Base-by-base conservation (phyloP, 1,139 yeast genomes). In the Ogataea hybrid region DNA sequence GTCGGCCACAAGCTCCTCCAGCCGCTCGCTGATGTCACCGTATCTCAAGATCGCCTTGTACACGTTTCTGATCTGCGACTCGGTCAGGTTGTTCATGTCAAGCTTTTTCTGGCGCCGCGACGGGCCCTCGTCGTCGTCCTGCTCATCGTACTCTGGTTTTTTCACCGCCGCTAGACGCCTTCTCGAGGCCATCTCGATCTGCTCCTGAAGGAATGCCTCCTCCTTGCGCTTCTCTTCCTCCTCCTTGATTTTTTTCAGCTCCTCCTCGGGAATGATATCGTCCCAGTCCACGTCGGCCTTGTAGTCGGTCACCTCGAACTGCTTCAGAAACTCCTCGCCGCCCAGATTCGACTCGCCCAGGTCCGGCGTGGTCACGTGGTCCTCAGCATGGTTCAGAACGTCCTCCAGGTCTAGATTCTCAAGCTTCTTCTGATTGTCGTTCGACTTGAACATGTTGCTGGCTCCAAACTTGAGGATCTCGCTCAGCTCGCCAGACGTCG, bases 261-360 rank as follows among this genome's bases (percentile, higher is more conserved):
- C 98, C 39, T 88, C 96, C 51, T 88, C 94, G 1, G 99, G 99
- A 56, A 94, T 94, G 55, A 94, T 94, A 63, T 94, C 99, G 67
- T 94, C 98, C 99, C 99, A 94, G 53, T 89, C 95, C 46, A 92
- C 89, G 63, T 94, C 97, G 0, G 98, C 97, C 65, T 94, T 94
- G 65, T 90, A 94, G 64, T 94, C 98, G 1, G 98, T 94, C 42
- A 94, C 98, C 65, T 94, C 98, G 64, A 94, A 94, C 65, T 94
- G 99, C 58, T 81, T 88, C 67, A 94, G 75, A 61, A 94, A 94
- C 65, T 94, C 99, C 64, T 94, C 99, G 39, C 98, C 96, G 47
- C 99, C 99, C 47, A 94, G 73, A 58, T 92, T 95, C 12, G 96
- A 87, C 59, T 94, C 97, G 6, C 97, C 98, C 20, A 92, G 67